A percentile compares a stretch with the other conserved stretches of the same genome.
These are phyloP conservation scores for Penicillium riverlandense DNA, from an alignment of 495 filamentous ascomycete genomes.

Conservation along the genomic window DNA sequence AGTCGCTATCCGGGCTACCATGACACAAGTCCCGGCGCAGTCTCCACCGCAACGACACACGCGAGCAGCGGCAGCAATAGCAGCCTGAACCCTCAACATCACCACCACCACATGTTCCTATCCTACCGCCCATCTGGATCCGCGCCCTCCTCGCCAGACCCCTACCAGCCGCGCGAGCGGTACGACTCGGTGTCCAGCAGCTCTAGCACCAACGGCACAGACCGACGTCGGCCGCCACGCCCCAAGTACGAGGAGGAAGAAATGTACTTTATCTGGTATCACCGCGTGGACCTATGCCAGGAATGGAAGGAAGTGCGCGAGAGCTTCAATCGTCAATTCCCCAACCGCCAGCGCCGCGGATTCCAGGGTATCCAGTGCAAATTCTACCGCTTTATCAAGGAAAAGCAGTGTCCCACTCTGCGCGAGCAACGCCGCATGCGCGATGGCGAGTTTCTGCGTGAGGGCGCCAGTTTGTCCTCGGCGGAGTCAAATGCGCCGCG, in stretches of 20 bases:
- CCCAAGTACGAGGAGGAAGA: conserved; percentile 47
- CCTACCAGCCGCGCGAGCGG: conserved; percentile 30
- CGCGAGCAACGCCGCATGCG: conserved; percentile 39
- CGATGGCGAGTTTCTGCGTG: conserved; percentile 37
- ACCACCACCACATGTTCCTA: conserved; percentile 11
- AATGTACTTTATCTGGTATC: conserved; percentile 51
- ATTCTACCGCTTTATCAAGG: conserved; percentile 46
- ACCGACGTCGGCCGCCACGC: conserved; percentile 37
- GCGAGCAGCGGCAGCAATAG: conserved; percentile 5
- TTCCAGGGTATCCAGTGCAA: conserved; percentile 50
- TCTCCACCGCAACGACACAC: conserved; percentile 14
- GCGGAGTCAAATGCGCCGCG: not conserved
- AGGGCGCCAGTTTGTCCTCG: conserved; percentile 4
- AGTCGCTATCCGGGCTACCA: conserved; percentile 14
- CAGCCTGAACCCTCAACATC: conserved; percentile 3
- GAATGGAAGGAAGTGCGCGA: conserved; percentile 46
- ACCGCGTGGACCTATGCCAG: conserved; percentile 45
- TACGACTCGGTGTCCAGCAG: conserved; percentile 38
- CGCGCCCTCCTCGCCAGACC: conserved; percentile 26
- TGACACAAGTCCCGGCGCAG: conserved; percentile 13
- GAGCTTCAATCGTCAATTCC: conserved; percentile 43
- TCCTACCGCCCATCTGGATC: conserved; percentile 19
- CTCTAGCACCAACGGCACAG: conserved; percentile 28
- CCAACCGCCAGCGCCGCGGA: conserved; percentile 32
- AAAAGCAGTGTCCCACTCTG: conserved; percentile 39